phyloP scores from a whole-genome alignment of 2,329 filamentous ascomycete genomes.

The Colletotrichum echinochloae region DNA sequence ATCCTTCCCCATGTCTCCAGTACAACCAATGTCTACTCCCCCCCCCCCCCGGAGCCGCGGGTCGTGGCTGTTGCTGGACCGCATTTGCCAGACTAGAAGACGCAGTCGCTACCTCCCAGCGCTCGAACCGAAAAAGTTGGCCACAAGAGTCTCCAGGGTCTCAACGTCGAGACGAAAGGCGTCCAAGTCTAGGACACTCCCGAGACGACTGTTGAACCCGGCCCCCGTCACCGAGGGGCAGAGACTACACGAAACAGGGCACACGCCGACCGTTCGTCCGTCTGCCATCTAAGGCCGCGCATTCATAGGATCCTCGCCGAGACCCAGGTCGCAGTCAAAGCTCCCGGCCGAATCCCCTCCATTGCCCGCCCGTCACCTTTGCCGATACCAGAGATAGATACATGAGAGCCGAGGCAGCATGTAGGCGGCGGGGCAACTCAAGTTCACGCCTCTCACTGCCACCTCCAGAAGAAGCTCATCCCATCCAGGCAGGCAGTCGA shows the following conservation, averaged over 20 bases:
- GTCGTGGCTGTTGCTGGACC: not conserved
- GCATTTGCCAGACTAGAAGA: not conserved
- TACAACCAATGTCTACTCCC: no score
- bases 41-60: no score
- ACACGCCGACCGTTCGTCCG: conserved; percentile 10
- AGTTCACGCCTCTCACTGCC: not conserved
- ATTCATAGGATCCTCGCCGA: not conserved
- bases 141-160: not conserved
- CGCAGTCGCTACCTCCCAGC: not conserved
- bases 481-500: not conserved
- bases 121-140: not conserved
- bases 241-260: not conserved
- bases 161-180: conserved; percentile 1
- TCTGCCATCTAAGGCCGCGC: not conserved
- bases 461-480: conserved; percentile 23
- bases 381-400: no score
- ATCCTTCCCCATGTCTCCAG: not conserved
- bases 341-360: not conserved
- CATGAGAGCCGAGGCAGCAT: not conserved
- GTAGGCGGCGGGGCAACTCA: no score
- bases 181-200: not conserved
- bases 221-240: not conserved
- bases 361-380: not conserved
- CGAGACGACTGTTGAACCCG: not conserved
- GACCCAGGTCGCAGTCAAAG: not conserved